Evolutionary conservation across 306 rosid species (phyloP), one percentile per base, ranked within the genome.

Genomic region (Medicago arabica): DNA sequence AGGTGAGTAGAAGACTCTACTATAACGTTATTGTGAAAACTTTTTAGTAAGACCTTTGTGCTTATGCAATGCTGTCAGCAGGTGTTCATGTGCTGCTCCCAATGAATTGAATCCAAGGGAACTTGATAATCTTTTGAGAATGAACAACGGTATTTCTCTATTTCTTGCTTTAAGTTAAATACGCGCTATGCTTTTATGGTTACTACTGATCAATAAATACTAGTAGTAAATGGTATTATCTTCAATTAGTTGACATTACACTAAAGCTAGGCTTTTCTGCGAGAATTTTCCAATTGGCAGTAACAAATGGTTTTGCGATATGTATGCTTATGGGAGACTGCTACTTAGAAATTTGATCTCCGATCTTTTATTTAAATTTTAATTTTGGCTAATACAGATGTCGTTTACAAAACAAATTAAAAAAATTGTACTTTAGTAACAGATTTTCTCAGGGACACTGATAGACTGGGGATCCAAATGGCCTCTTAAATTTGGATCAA

Each of bases 61-160:
- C 74, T 72, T 79, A 74, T 60, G 57, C 67, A 54, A 67, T 78
- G 65, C 63, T 85, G 65, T 76, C 54, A 66, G 57, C 91, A 95
- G 99, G 91, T 82, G 87, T 86, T 90, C 88, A 14, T 95, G 99
- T 84, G 87, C 99, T 76, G 87, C 89, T 67, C 90, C 92, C 6
- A 87, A 84, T 79, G 99, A 95, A 85, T 80, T 95, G 87, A 80
- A 75, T 81, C 86, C 96, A n/a, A 83, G 81, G 83, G 99, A 95
- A 77, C 69, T 88, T 80, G 99, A 95, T 83, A 80, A 80, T 83
- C 92, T 95, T 85, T 87, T 92, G 67, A 86, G 89, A 86, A 68
- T 87, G 86, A 88, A 86, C 68, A 92, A 86, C 74, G 99, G 99
- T 95, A 83, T 74, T 82, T 67, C 67, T 60, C 66, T 67, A 74